Conservation (phyloP, 106 monocot genomes). For the Dactylorhiza incarnata region DNA sequence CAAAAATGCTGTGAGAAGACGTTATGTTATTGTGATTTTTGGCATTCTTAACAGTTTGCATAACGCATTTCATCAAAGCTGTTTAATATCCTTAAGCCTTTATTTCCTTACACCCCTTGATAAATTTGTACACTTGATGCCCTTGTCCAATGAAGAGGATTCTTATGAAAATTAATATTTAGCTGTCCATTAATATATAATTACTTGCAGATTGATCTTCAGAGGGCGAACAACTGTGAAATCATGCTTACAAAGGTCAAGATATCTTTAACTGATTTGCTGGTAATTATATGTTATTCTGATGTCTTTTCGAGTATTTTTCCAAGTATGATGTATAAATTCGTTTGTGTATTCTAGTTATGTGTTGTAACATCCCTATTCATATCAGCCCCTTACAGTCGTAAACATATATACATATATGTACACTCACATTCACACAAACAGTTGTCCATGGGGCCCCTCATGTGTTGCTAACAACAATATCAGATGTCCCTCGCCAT, state of each 20-base stretch:
- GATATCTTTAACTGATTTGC: slow-evolving; percentile 87
- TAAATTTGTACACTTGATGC: no score
- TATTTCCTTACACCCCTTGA: background rate
- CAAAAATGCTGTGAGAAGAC: no score
- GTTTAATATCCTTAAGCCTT: no score
- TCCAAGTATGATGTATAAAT: background rate
- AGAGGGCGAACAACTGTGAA: slow-evolving; percentile 85
- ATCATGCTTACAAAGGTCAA: slow-evolving; percentile 95
- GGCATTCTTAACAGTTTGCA: no score
- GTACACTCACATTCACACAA: no score
- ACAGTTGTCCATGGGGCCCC: no score
- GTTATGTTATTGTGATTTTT: no score
- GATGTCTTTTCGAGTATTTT: background rate
- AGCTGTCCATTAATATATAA: background rate
- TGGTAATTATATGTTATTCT: slow-evolving; percentile 35
- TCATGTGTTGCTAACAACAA: no score
- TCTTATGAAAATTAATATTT: background rate
- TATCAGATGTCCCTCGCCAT: no score
- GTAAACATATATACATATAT: background rate
- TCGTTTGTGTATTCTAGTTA: background rate
- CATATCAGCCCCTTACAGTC: background rate
- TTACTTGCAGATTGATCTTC: slow-evolving; percentile 76
- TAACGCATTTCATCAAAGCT: no score
- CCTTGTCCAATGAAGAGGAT: no score
- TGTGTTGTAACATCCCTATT: background rate